These are phyloP conservation scores for Atkinsonella hypoxylon DNA, from an alignment of 2,329 filamentous ascomycete species.

Conservation along the genomic window DNA sequence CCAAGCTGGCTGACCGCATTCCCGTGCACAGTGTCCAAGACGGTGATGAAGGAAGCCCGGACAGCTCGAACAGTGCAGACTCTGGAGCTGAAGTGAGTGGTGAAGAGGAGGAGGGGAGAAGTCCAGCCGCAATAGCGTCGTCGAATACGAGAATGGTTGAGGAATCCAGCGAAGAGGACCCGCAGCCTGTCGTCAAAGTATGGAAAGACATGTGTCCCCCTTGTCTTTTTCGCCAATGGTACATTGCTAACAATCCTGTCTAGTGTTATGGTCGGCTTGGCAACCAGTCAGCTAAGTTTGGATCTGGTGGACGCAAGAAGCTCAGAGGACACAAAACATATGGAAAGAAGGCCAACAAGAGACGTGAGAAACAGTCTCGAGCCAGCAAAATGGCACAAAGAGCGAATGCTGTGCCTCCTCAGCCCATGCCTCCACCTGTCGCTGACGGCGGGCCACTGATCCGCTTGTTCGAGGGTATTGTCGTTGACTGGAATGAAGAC, in stretches of 20 bases:
- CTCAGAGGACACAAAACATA: constrained; percentile 32
- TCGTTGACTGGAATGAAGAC: constrained; percentile 72
- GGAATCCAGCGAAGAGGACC: constrained; percentile 47
- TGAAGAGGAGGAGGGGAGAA: constrained; percentile 39
- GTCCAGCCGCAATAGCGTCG: constrained; percentile 21
- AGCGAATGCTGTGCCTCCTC: constrained; percentile 18
- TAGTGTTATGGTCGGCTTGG: constrained; percentile 11
- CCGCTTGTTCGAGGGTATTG: constrained; percentile 68
- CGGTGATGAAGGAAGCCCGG: constrained; percentile 37
- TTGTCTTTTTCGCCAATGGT: not conserved
- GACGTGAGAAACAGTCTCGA: constrained; percentile 30
- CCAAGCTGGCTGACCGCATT: constrained; percentile 35
- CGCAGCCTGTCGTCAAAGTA: constrained; percentile 15
- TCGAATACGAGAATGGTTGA: constrained; percentile 44
- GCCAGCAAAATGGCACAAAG: constrained; percentile 27
- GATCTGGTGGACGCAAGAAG: constrained; percentile 32
- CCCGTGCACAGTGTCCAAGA: constrained; percentile 29
- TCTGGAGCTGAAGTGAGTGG: constrained; percentile 40
- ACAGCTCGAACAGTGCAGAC: constrained; percentile 32
- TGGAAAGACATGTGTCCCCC: constrained; percentile 1
- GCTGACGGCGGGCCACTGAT: constrained; percentile 52
- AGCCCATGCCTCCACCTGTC: constrained; percentile 25
- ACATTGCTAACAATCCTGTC: not conserved
- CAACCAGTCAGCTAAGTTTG: constrained; percentile 15
- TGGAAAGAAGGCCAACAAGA: constrained; percentile 37